Base-by-base conservation (phyloP, 768 basidiomycete species). In the Suillus paluster region DNA sequence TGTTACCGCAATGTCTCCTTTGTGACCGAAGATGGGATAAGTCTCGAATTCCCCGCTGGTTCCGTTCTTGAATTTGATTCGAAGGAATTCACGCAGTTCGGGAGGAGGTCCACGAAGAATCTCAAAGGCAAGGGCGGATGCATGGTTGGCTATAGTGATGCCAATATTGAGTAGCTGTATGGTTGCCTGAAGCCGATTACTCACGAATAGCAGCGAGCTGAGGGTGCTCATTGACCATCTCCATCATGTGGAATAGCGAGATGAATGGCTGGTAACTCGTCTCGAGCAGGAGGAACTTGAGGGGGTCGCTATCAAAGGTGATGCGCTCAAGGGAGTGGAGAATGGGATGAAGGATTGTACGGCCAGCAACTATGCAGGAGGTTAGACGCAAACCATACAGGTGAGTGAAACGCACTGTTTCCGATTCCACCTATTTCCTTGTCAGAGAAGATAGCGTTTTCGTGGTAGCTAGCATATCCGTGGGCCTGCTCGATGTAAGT, bases 221-320 rank as follows among this genome's bases (percentile, higher is more conserved):
- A 5, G 88, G 86, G 61, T 84, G 76, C 21, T 79, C 74, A 46
- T 80, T 74, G 60, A 78, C 68, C 59, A 88, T 78, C 39, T 86
- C 87, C 42, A 91, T 83, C 77, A 90, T 86, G 68, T 86, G 84
- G 83, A 96, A 90, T 70, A 95, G 81, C 10, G 91, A 93, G 68
- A 94, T 86, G 83, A 95, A 92, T 6, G 93, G 88, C 74, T 94
- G 92, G 79, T 94, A 95, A 60, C 91, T 90, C 10, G 88, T 87
- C 77, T 90, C 86, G 65, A 92, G 80, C 63, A 94, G 77, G 73
- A 90, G 79, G 72, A 95, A 81, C 68, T 91, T 88, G 57, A 95
- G 84, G 39, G 91, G 88, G 76, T 92, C 89, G 62, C 83, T 85
- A 61, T 88, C 86, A 78, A 88, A 91, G 19, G 88, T 84, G 74